Base-by-base conservation (phyloP, 805 yeast species). In the Sporopachydermia quercuum region DNA sequence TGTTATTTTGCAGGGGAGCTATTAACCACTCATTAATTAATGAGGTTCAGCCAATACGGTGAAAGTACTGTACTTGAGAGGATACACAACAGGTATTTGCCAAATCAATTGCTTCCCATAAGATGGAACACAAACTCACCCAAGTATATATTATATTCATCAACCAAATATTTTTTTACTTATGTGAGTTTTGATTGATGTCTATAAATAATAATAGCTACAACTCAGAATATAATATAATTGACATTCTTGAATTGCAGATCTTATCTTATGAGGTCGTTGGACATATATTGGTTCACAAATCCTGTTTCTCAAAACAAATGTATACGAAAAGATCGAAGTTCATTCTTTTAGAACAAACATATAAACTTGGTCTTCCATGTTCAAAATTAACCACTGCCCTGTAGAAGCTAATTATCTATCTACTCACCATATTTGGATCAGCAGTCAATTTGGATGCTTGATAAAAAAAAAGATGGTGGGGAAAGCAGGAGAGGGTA, bases 401-500 rank as follows among this genome's bases (percentile, higher is more conserved):
- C n/a, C 30, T 23, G 30, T 23, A 23, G 30, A 23, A 23, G 30
- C 30, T 23, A 23, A 23, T 23, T 23, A 23, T 23, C 30, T 23
- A 23, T 23, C 30, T 23, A 23, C n/a, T 23, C 30, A 23, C 30
- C 30, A 23, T 8, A 23, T 23, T 23, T 23, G 30, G 8, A 23
- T 23, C n/a, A 23, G 30, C 30, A 23, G 30, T 23, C 30, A 23
- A 23, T 23, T 23, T 23, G 30, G 30, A n/a, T 23, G 30, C 30
- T 23, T 23, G 30, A 23, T 8, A 23, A n/a, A 23, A 23, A 23
- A 23, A 23, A 23, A 23, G 30, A 23, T 23, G 30, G 30, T 23
- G 30, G 30, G 30, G 30, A 23, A 23, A 23, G 30, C 30, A 23
- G n/a, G n/a, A 23, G 30, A n/a, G 30, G 30, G 30, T 23, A 23